Base-by-base conservation (phyloP, 768 basidiomycete species). In the Hygrophorus russula region DNA sequence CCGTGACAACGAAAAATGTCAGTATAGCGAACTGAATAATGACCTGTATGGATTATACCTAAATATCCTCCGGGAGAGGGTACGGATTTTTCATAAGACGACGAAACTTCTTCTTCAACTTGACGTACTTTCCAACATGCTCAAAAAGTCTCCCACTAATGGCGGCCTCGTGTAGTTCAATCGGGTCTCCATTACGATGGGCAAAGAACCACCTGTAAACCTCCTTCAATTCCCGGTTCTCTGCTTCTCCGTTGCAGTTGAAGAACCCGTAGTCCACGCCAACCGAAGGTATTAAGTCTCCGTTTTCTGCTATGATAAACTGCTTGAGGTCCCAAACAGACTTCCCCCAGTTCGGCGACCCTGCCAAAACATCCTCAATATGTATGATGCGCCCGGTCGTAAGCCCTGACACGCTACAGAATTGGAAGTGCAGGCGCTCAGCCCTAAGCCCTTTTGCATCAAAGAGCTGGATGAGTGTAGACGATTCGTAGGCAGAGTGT, bases 301-400 rank as follows among this genome's bases (percentile, higher is more conserved):
- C 34, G 10, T 34, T 33, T 27, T 51, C 40, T 9, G 41, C 10
- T n/a, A 53, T 39, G 34, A 58, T 46, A 39, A 54, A 58, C 37
- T 58, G 55, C 50, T 65, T 69, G 33, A 69, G 54, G 24, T 53
- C 13, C 66, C 66, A 69, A 11, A 67, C 66, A 5, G 64, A 63
- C 31, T 55, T 53, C 24, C 37, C 38, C 2, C 31, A 7, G 1
- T n/a, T 8, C 1, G 56, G 56, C 5, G 50, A 43, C 11, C 46
- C 42, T 0, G 44, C 42, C 13, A 67, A 51, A 27, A 62, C 49
- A 30, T 59, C 59, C 4, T 53, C 49, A 30, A 65, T 44, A 42
- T 50, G 42, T 3, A 49, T 51, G 29, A 46, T 47, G n/a, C n/a
- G n/a, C n/a, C n/a, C n/a, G n/a, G n/a, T n/a, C n/a, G n/a, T n/a